Conservation (phyloP, 331 rosid species). For the Phaseolus coccineus region DNA sequence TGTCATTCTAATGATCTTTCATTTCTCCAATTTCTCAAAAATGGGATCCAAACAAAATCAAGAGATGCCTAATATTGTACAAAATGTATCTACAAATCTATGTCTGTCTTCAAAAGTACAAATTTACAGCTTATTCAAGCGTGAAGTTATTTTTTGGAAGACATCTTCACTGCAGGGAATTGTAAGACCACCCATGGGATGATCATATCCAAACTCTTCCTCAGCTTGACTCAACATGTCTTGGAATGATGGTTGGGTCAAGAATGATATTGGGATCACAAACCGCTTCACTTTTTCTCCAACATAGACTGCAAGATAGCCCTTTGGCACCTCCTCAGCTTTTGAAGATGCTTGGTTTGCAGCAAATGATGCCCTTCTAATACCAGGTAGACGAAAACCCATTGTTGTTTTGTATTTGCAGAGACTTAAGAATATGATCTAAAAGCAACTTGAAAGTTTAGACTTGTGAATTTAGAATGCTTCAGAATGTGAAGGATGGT, state of each 20-base stretch:
- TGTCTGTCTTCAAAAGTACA: background rate
- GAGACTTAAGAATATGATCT: background rate
- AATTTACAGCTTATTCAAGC: background rate
- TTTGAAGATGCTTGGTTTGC: slow-evolving; percentile 16
- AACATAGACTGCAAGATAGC: slow-evolving; percentile 56
- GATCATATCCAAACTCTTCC: slow-evolving; percentile 51
- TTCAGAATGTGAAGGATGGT: background rate
- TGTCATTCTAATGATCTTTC: slow-evolving; percentile 2
- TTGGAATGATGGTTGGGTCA: slow-evolving; percentile 44
- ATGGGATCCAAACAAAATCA: background rate
- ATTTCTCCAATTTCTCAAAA: background rate
- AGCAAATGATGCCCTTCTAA: slow-evolving; percentile 6
- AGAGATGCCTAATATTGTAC: slow-evolving; percentile 6
- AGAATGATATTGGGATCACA: slow-evolving; percentile 48
- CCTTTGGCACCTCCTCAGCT: slow-evolving; percentile 42
- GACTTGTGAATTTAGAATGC: background rate
- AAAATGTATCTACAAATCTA: slow-evolving; percentile 33
- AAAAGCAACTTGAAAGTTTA: background rate
- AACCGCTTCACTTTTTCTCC: slow-evolving; percentile 53
- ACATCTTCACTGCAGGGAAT: slow-evolving; percentile 43
- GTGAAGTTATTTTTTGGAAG: slow-evolving; percentile 19
- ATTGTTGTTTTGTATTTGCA: slow-evolving; percentile 26
- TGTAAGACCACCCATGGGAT: slow-evolving; percentile 48
- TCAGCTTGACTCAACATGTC: slow-evolving; percentile 49
- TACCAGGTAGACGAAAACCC: slow-evolving; percentile 51